Base-by-base conservation (phyloP, 208 protist species). In the Crithidia mellificae region DNA sequence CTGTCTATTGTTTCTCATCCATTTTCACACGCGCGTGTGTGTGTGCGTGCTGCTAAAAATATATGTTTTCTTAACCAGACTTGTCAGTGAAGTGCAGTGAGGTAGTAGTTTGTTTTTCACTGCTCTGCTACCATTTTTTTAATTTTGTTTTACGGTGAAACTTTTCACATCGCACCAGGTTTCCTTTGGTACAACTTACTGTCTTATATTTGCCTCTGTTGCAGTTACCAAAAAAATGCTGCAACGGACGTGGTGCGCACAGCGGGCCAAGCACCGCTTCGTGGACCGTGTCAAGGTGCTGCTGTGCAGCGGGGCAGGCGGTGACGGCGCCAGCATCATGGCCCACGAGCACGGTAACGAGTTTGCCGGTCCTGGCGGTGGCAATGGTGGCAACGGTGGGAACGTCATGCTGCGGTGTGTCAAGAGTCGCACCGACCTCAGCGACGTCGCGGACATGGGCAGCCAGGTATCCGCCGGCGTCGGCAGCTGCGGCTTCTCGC, bases 381-480 rank as follows among this genome's bases (percentile, higher is more conserved):
- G 92, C 29, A 97, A 97, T 59, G 92, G 92, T 30, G 92, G 92
- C 24, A 92, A 90, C 58, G 92, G 92, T n/a, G 92, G 92, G 1
- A 86, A 83, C 44, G 79, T 97, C 17, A 84, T 93, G 72, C 59
- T 95, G 43, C 84, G 80, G 17, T 93, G 90, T 54, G 77, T 61
- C 52, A 78, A 68, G 39, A 15, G 39, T 14, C 20, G 63, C 41
- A 63, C 63, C 4, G 92, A 97, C 63, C 85, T 97, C 30, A 68
- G 75, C 30, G 84, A 93, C 52, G 79, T 97, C 29, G 72, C 84
- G 41, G 68, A 68, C 55, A 78, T 94, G 81, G 90, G 90, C 20
- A 77, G 44, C 29, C 90, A 94, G 36, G 53, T 95, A 2, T 71
- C 72, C 27, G 92, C 92, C 2, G 52, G 62, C 0, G 41, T 83